Evolutionary conservation across 2,329 filamentous ascomycete species (phyloP).

Genomic region (Lachnum nothofagi): DNA sequence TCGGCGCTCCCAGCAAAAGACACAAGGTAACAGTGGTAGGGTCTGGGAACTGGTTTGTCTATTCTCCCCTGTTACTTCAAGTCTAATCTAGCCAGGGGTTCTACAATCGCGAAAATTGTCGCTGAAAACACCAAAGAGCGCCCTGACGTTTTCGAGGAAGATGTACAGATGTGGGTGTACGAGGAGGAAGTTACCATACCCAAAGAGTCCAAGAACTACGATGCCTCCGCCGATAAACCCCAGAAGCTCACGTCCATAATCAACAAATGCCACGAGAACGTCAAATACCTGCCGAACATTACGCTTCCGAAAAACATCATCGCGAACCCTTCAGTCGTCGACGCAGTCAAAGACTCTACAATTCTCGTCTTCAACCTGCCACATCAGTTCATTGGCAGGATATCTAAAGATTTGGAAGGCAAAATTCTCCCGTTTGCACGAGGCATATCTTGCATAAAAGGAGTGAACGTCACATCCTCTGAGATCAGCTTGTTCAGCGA

Average conservation of each 20-base stretch:
- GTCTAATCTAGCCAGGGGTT: slow-evolving; percentile 61
- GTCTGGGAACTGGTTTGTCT: slow-evolving; percentile 83
- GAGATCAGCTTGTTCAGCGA: slow-evolving; percentile 89
- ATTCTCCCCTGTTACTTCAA: background rate
- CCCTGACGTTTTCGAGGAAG: slow-evolving; percentile 74
- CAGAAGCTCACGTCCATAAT: slow-evolving; percentile 89
- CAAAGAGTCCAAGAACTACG: slow-evolving; percentile 68
- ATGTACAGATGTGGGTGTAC: slow-evolving; percentile 98
- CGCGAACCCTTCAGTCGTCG: slow-evolving; percentile 74
- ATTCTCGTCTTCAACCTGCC: slow-evolving; percentile 95
- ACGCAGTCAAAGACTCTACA: slow-evolving; percentile 76
- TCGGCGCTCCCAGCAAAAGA: slow-evolving; percentile 57
- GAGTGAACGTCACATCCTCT: slow-evolving; percentile 83
- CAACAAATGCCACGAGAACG: slow-evolving; percentile 89
- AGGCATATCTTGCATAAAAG: slow-evolving; percentile 97
- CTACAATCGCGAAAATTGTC: slow-evolving; percentile 93
- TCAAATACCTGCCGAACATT: slow-evolving; percentile 95
- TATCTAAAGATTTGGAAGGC: slow-evolving; percentile 78
- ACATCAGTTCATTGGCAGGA: slow-evolving; percentile 88
- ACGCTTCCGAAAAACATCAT: slow-evolving; percentile 75
- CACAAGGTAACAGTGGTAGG: slow-evolving; percentile 93
- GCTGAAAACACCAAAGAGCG: slow-evolving; percentile 83
- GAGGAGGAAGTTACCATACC: slow-evolving; percentile 81
- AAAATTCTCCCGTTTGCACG: slow-evolving; percentile 88
- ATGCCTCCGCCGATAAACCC: slow-evolving; percentile 54